phyloP scores from a whole-genome alignment of 371 early-diverging fungal species.

The Apophysomyces ossiformis region DNA sequence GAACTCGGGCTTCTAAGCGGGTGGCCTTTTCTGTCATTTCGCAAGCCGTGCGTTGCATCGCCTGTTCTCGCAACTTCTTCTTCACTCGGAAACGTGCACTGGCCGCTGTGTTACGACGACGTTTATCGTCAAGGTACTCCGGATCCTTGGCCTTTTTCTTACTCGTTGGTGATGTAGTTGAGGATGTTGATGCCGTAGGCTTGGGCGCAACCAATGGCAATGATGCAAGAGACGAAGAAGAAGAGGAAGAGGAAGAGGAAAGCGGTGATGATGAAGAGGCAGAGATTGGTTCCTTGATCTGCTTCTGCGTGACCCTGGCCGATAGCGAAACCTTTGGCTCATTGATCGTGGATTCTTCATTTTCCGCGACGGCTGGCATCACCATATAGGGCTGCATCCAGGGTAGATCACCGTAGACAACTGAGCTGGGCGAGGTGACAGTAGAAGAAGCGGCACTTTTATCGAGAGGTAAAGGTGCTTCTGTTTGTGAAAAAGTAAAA shows the following conservation, averaged over 20 bases:
- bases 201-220: no score
- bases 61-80: slow-evolving; percentile 90
- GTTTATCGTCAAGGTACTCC: slow-evolving; percentile 77
- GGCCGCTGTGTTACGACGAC: slow-evolving; percentile 92
- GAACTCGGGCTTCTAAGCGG: slow-evolving; percentile 69
- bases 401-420: not conserved
- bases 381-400: not conserved
- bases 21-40: slow-evolving; percentile 82
- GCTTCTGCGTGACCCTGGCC: no score
- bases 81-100: slow-evolving; percentile 96
- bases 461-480: no score
- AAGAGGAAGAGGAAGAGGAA: no score
- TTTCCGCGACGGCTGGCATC: not conserved
- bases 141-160: slow-evolving; percentile 5
- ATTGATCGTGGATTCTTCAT: no score
- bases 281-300: no score
- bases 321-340: no score
- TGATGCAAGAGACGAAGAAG: no score
- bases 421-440: no score
- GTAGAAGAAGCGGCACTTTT: no score
- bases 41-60: slow-evolving; percentile 78
- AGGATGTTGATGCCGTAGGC: not conserved
- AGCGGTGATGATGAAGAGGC: no score
- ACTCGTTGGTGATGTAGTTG: not conserved
- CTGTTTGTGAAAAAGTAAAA: no score